Percentiles rank a stretch among this genome's conserved stretches.
phyloP scores from a whole-genome alignment of 169 alveolate species.

The Perkinsus chesapeaki region DNA sequence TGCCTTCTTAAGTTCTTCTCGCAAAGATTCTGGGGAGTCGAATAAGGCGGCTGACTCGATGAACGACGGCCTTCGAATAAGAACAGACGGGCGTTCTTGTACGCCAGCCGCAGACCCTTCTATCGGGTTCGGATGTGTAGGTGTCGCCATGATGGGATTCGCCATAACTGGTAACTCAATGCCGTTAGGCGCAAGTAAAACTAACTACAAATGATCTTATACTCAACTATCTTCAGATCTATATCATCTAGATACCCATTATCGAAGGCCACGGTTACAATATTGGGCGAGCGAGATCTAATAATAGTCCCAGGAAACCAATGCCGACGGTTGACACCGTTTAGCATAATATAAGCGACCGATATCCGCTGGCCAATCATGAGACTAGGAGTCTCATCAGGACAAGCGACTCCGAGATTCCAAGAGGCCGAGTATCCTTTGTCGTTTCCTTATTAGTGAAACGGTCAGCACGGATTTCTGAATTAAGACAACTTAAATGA shows the following conservation, averaged over 20 bases:
- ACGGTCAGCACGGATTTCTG: too few relatives aligned
- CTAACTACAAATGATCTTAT: not conserved
- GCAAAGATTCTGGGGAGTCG: too few relatives aligned
- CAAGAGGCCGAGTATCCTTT: too few relatives aligned
- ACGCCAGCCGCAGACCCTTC: not conserved
- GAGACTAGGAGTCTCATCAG: not conserved
- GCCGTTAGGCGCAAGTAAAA: not conserved
- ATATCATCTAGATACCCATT: not conserved
- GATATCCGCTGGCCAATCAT: not conserved
- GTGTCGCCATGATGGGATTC: not conserved
- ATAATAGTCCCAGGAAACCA: not conserved
- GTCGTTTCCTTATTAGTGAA: too few relatives aligned
- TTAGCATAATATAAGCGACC: not conserved
- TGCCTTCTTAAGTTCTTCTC: too few relatives aligned
- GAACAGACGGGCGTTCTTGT: too few relatives aligned
- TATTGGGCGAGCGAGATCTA: not conserved
- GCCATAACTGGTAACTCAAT: not conserved
- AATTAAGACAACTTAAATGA: too few relatives aligned
- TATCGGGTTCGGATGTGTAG: not conserved
- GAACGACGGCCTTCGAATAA: too few relatives aligned
- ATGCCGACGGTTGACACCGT: not conserved
- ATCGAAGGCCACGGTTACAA: not conserved
- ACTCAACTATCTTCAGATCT: not conserved
- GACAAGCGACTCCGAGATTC: not conserved
- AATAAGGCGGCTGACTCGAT: too few relatives aligned